Evolutionary conservation across 2,329 filamentous ascomycete species (phyloP).

Genomic region (Scytalidium sp.): DNA sequence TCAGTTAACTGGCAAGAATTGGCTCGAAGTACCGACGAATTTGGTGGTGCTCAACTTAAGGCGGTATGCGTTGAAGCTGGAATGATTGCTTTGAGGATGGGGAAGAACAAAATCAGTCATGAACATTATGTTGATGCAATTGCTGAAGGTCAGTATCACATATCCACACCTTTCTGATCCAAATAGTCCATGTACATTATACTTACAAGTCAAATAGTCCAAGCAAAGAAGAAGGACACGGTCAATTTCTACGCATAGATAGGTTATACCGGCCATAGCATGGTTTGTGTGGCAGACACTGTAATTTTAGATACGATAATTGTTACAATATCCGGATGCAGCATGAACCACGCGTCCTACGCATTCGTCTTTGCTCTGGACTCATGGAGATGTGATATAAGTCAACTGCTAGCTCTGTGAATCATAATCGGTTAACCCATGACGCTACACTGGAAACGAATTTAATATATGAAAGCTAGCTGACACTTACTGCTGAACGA

Average conservation of each 20-base stretch:
- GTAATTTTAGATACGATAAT: constrained; percentile 25
- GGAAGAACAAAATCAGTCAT: constrained; percentile 94
- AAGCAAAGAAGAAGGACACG: constrained; percentile 13
- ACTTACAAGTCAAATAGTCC: constrained; percentile 6
- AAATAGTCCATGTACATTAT: background rate
- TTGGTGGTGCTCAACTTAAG: constrained; percentile 96
- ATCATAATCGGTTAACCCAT: no score
- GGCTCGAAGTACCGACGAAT: constrained; percentile 96
- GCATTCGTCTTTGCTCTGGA: background rate
- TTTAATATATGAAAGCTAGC: no score
- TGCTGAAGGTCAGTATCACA: constrained; percentile 68
- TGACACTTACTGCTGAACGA: no score
- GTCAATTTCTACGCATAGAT: constrained; percentile 27
- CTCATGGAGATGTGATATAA: no score
- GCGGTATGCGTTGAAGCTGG: constrained; percentile 98
- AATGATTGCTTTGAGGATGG: constrained; percentile 95
- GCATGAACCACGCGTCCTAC: no score
- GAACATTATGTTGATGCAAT: constrained; percentile 99
- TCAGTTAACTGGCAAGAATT: constrained; percentile 94
- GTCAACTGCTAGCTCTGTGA: no score
- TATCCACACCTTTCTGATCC: background rate
- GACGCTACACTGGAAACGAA: no score
- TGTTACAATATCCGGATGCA: background rate
- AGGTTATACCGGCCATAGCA: constrained; percentile 17
- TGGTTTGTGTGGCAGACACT: constrained; percentile 20